A percentile compares a stretch with the other conserved stretches of the same genome.
Evolutionary conservation across 2,329 filamentous ascomycete genomes (phyloP).

Genomic region (Botrytis galanthina): DNA sequence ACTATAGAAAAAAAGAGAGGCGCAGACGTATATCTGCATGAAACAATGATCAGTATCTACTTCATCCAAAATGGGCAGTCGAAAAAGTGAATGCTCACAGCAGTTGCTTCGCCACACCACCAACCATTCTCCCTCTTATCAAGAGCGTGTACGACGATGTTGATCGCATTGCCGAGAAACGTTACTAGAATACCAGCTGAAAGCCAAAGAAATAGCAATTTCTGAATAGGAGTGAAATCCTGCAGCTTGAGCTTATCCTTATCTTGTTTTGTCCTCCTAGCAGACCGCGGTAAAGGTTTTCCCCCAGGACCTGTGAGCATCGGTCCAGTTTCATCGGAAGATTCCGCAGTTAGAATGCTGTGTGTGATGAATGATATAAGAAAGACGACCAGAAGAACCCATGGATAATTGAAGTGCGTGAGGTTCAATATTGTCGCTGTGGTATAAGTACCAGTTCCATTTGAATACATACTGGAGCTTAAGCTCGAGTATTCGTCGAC

Average conservation of each 20-base stretch:
- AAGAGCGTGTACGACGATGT: constrained; percentile 74
- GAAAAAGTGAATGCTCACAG: constrained; percentile 55
- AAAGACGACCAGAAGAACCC: constrained; percentile 64
- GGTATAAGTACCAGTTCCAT: constrained; percentile 25
- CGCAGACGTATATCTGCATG: constrained; percentile 75
- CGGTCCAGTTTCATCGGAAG: constrained; percentile 39
- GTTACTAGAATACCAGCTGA: constrained; percentile 69
- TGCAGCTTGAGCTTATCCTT: constrained; percentile 43
- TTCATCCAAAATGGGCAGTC: not conserved
- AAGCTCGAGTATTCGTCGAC: constrained; percentile 31
- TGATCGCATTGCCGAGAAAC: constrained; percentile 71
- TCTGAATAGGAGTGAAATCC: constrained; percentile 63
- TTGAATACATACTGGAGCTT: constrained; percentile 20
- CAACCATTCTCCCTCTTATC: constrained; percentile 61
- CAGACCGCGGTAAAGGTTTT: constrained; percentile 67
- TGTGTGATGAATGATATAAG: constrained; percentile 58
- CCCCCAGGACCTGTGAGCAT: constrained; percentile 75
- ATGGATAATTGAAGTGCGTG: constrained; percentile 53
- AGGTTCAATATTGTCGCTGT: constrained; percentile 30
- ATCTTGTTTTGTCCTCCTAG: constrained; percentile 45
- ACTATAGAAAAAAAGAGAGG: constrained; percentile 81
- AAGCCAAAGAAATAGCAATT: constrained; percentile 72
- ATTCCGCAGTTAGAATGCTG: constrained; percentile 53
- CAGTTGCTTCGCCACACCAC: constrained; percentile 79
- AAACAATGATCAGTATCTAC: constrained; percentile 22